Evolutionary conservation across 108 stramenopile genomes (phyloP).

Genomic region (Skeletonema marinoi): DNA sequence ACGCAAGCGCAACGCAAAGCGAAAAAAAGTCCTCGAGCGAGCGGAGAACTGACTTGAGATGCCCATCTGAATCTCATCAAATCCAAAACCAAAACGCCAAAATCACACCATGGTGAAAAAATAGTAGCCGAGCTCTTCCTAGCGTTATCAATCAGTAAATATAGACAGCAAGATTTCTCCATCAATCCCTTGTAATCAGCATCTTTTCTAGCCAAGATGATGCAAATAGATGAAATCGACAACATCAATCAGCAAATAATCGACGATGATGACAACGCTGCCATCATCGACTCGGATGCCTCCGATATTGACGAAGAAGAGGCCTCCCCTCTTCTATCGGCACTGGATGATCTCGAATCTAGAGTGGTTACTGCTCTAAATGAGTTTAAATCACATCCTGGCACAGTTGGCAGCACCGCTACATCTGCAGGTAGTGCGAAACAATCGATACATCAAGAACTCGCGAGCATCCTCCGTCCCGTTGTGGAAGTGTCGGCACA

Average conservation of each 20-base stretch:
- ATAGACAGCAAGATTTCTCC: not conserved
- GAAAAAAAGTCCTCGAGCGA: too few species aligned
- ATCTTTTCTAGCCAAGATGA: conserved; percentile 1
- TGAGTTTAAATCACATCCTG: conserved; percentile 77
- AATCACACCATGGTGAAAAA: too few species aligned
- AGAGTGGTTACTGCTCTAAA: conserved; percentile 71
- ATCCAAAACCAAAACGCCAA: too few species aligned
- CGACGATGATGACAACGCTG: conserved; percentile 74
- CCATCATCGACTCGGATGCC: conserved; percentile 57
- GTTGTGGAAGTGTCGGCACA: conserved; percentile 84
- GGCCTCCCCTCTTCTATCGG: conserved; percentile 72
- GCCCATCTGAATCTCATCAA: too few species aligned
- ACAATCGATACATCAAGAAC: conserved; percentile 67
- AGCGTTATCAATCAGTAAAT: not conserved
- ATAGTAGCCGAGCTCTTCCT: not conserved
- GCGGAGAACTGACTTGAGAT: too few species aligned
- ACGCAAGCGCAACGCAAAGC: too few species aligned
- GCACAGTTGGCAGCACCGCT: conserved; percentile 23
- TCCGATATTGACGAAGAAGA: conserved; percentile 38
- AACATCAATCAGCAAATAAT: conserved; percentile 17
- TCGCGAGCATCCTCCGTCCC: conserved; percentile 67
- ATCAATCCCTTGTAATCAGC: too few species aligned
- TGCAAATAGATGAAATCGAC: conserved; percentile 28
- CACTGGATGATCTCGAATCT: conserved; percentile 80
- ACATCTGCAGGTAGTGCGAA: not conserved